Evolutionary conservation across 768 basidiomycete species (phyloP), one percentile per base, ranked within the genome.

Genomic region (Pisolithus tinctorius): DNA sequence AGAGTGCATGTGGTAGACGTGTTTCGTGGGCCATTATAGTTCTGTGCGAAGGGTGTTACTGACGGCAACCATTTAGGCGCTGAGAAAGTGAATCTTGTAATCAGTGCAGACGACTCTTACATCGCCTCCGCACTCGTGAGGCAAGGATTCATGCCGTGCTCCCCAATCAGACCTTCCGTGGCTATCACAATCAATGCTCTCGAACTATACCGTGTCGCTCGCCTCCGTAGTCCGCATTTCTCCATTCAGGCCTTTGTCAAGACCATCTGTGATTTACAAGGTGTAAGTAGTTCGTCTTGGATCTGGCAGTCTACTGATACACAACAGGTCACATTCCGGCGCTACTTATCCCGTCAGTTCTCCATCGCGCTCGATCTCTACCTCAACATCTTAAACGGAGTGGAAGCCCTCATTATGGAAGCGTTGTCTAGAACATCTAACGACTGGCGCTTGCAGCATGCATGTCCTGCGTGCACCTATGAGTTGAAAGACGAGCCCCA

Each of bases 331-430:
- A 37, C 51, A 9, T 59, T 49, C 17, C 51, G 52, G 9, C 34
- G 31, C 3, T 50, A 51, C 38, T 36, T 62, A 16, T 48, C 41
- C 0, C 16, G 40, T 4, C 65, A 68, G 47, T 63, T 70, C 31
- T 55, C 60, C 2, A 55, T 60, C 13, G 52, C 59, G 0, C 64
- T 55, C 30, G 63, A 70, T 51, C 38, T 59, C 2, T 69, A 65
- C 17, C 55, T 67, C 7, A 57, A 60, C 16, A 49, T 70, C 14
- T 57, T 20, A 20, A 20, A 20, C 2, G 20, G 20, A 20, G 20
- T 20, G 20, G 20, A 20, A 20, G 20, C 20, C 20, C 20, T 20
- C 2, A 2, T 2, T 20, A 20, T 20, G 20, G 20, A 20, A 20
- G 20, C 20, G 2, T 20, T 20, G 20, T 20, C 20, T 20, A 20